phyloP scores from a whole-genome alignment of 2,329 filamentous ascomycete genomes.

The Sphaerulina vaccinii region DNA sequence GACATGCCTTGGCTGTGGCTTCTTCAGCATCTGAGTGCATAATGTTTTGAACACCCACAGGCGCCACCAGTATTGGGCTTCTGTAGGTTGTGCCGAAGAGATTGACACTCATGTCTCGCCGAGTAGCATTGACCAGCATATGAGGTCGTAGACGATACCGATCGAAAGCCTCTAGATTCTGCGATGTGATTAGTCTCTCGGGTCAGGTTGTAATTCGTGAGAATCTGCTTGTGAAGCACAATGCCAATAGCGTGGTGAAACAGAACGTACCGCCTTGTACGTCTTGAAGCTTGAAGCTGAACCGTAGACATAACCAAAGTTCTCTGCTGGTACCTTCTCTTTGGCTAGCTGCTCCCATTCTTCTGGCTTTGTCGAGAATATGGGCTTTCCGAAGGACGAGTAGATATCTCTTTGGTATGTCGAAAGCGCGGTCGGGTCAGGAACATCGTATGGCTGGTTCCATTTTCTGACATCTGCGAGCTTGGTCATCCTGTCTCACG shows the following conservation, averaged over 20 bases:
- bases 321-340: conserved; percentile 37
- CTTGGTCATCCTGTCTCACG: conserved; percentile 18
- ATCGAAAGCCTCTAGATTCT: conserved; percentile 42
- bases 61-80: conserved; percentile 62
- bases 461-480: conserved; percentile 23
- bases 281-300: conserved; percentile 41
- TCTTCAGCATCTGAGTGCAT: conserved; percentile 66
- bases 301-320: conserved; percentile 43
- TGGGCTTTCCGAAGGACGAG: conserved; percentile 37
- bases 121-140: conserved; percentile 43
- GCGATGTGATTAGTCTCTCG: not conserved
- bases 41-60: conserved; percentile 67
- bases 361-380: conserved; percentile 42
- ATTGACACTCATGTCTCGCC: conserved; percentile 28
- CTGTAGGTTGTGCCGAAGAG: conserved; percentile 46
- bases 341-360: conserved; percentile 42
- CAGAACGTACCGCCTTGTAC: conserved; percentile 27
- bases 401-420: conserved; percentile 40
- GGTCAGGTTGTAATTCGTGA: not conserved
- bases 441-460: conserved; percentile 32
- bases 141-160: conserved; percentile 41
- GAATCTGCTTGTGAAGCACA: not conserved
- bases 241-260: not conserved
- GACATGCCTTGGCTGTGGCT: conserved; percentile 62
- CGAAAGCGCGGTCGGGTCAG: conserved; percentile 38